phyloP scores from a whole-genome alignment of 2,329 filamentous ascomycete species.

The Fusarium hainanense region DNA sequence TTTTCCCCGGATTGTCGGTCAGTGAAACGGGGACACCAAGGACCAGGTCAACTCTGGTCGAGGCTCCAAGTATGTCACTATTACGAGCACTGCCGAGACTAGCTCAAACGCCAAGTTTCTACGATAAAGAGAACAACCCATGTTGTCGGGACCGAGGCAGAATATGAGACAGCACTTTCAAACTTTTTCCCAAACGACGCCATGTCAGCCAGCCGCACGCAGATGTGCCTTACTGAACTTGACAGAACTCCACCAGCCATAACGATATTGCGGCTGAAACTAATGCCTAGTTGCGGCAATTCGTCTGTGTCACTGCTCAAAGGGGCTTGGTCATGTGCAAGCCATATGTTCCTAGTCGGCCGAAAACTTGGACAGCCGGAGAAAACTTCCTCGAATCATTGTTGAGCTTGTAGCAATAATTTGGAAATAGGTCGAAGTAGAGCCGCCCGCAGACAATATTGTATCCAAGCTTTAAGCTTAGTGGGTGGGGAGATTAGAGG shows the following conservation, averaged over 20 bases:
- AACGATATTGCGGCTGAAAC: conserved; percentile 20
- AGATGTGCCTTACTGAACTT: conserved; percentile 22
- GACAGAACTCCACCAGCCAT: background rate
- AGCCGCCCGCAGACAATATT: background rate
- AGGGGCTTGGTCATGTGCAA: conserved; percentile 33
- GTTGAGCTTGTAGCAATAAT: background rate
- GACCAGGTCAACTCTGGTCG: background rate
- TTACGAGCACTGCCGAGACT: conserved; percentile 11
- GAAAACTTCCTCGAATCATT: conserved; percentile 13
- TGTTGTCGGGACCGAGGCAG: conserved; percentile 21
- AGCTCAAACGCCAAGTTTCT: conserved; percentile 12
- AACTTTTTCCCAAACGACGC: conserved; percentile 6
- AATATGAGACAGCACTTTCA: background rate
- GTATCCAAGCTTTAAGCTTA: background rate
- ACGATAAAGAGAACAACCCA: conserved; percentile 7
- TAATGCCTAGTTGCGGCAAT: conserved; percentile 10
- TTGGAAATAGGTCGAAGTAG: background rate
- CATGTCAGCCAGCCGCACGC: conserved; percentile 35
- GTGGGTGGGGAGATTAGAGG: background rate
- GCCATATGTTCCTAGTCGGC: conserved; percentile 2
- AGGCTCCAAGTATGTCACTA: background rate
- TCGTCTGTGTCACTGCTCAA: conserved; percentile 17
- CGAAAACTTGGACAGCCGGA: background rate
- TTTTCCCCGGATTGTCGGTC: conserved; percentile 1
- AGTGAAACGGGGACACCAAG: background rate